Evolutionary conservation across 169 alveolate genomes (phyloP).

Genomic region (Cryptosporidium sp.): DNA sequence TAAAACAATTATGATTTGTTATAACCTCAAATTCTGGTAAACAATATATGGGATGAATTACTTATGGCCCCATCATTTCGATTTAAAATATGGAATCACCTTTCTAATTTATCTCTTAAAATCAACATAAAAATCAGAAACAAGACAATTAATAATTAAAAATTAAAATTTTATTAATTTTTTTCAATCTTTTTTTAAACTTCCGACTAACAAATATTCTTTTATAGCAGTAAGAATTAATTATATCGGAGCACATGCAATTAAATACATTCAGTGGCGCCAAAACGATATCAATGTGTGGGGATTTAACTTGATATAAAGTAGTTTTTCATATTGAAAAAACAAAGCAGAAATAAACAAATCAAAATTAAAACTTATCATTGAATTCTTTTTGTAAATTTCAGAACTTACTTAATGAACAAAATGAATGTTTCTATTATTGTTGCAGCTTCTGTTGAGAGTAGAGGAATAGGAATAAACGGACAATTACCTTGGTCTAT

Average conservation of each 20-base stretch:
- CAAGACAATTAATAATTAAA: no score
- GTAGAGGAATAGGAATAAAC: slow-evolving; percentile 22
- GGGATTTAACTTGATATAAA: background rate
- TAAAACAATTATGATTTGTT: no score
- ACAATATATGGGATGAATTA: no score
- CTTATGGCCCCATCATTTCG: background rate
- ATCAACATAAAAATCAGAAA: background rate
- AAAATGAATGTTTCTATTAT: slow-evolving; percentile 3
- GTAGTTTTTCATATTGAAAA: background rate
- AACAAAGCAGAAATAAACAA: background rate
- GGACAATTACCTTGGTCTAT: slow-evolving; percentile 56
- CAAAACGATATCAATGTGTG: background rate
- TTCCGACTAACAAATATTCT: background rate
- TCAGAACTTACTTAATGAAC: background rate
- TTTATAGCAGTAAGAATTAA: background rate
- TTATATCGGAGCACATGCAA: background rate
- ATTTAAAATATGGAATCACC: no score
- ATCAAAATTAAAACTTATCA: background rate
- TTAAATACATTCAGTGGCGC: background rate
- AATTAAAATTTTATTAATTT: no score
- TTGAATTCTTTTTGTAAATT: background rate
- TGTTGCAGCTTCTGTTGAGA: slow-evolving; percentile 52
- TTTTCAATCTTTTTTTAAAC: no score
- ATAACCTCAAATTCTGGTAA: background rate
- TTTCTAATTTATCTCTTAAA: no score